phyloP scores from a whole-genome alignment of 2,329 filamentous ascomycete species.

The Penicillium fuscoglaucum region DNA sequence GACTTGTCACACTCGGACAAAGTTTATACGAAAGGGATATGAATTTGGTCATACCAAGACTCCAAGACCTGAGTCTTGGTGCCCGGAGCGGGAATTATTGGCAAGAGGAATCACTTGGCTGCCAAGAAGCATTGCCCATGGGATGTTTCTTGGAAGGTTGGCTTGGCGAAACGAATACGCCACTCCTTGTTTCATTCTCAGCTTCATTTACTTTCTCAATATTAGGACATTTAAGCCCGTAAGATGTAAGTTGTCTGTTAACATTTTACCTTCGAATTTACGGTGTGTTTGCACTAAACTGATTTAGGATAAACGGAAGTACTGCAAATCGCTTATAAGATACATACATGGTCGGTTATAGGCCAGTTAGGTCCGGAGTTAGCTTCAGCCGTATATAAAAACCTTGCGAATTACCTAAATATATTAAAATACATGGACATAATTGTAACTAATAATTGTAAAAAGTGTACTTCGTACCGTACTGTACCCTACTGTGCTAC shows the following conservation, averaged over 20 bases:
- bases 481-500: slow-evolving; percentile 9
- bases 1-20: not conserved
- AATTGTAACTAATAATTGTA: not conserved
- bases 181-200: not conserved
- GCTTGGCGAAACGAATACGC: slow-evolving; percentile 19
- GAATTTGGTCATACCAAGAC: slow-evolving; percentile 19
- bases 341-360: not conserved
- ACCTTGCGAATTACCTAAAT: not conserved
- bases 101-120: slow-evolving; percentile 31
- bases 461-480: not conserved
- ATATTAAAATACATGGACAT: not conserved
- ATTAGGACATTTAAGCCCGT: not conserved
- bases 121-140: slow-evolving; percentile 26
- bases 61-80: slow-evolving; percentile 11
- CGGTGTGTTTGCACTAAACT: not conserved
- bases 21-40: not conserved
- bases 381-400: not conserved
- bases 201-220: not conserved
- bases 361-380: not conserved
- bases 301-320: not conserved
- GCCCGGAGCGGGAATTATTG: slow-evolving; percentile 28
- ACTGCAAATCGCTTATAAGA: not conserved
- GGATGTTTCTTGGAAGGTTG: slow-evolving; percentile 10
- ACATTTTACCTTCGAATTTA: not conserved
- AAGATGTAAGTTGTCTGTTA: not conserved